Percentiles rank a stretch among this genome's conserved stretches.
phyloP scores from a whole-genome alignment of 805 yeast species.

The Saccharomycopsis sp. region DNA sequence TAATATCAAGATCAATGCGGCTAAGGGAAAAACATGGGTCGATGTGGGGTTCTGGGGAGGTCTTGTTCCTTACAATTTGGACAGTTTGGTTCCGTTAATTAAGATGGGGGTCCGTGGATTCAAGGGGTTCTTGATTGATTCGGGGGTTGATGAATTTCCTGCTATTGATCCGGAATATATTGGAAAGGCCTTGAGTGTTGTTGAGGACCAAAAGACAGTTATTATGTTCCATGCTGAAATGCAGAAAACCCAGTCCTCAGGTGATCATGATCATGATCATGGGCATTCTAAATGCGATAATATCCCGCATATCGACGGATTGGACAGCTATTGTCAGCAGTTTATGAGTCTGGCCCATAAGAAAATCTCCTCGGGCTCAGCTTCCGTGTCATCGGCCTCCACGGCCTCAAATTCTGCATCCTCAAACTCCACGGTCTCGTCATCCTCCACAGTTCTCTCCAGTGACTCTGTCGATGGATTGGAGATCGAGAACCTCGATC shows the following conservation, averaged over 20 bases:
- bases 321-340: conserved; percentile 6
- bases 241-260: conserved; percentile 33
- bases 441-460: background rate
- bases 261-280: conserved; percentile 23
- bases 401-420: background rate
- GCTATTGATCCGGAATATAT: conserved; percentile 64
- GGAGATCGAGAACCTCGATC: conserved; percentile 22
- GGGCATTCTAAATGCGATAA: conserved; percentile 26
- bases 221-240: conserved; percentile 93
- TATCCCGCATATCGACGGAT: conserved; percentile 19
- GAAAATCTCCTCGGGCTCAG: background rate
- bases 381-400: background rate
- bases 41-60: conserved; percentile 98
- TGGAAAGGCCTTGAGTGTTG: conserved; percentile 53
- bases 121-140: conserved; percentile 86
- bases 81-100: conserved; percentile 67
- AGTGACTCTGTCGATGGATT: conserved; percentile 22
- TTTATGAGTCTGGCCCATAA: conserved; percentile 2
- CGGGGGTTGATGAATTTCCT: conserved; percentile 96
- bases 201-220: conserved; percentile 59
- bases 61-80: conserved; percentile 69
- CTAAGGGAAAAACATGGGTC: conserved; percentile 78
- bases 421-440: background rate
- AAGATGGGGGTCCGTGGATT: conserved; percentile 89
- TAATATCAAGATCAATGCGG: conserved; percentile 69